Evolutionary conservation across 2,329 filamentous ascomycete species (phyloP).

Genomic region (Magnaporthales sp.): DNA sequence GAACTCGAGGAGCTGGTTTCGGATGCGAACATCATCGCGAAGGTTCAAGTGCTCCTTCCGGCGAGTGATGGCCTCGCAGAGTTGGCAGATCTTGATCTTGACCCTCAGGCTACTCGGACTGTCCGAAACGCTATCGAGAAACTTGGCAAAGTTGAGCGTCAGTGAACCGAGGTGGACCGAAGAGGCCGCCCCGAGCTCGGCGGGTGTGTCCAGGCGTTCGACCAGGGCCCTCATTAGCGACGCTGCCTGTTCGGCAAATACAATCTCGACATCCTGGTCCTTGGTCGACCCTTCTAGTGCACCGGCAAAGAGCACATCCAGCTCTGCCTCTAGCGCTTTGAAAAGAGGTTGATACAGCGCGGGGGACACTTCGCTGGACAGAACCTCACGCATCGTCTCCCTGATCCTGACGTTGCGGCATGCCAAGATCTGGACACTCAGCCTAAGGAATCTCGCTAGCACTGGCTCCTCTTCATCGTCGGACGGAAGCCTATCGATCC

Average conservation of each 20-base stretch:
- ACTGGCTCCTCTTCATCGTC: conserved; percentile 54
- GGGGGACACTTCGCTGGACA: conserved; percentile 56
- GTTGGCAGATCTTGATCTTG: conserved; percentile 61
- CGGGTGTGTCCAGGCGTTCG: conserved; percentile 53
- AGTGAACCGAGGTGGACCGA: conserved; percentile 56
- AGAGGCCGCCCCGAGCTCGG: conserved; percentile 52
- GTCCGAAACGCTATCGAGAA: conserved; percentile 50
- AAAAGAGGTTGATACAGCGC: conserved; percentile 55
- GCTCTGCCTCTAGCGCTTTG: conserved; percentile 54
- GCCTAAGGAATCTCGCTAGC: conserved; percentile 49
- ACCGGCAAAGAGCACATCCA: conserved; percentile 53
- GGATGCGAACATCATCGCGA: conserved; percentile 58
- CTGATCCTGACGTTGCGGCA: conserved; percentile 56
- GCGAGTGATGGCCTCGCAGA: conserved; percentile 56
- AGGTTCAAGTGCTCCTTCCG: conserved; percentile 61
- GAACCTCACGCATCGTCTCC: conserved; percentile 57
- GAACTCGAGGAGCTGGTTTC: conserved; percentile 60
- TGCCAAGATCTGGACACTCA: conserved; percentile 57
- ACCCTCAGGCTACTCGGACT: conserved; percentile 48
- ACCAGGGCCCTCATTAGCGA: conserved; percentile 55
- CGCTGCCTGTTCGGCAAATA: conserved; percentile 60
- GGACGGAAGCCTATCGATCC: conserved; percentile 54
- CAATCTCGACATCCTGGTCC: conserved; percentile 49
- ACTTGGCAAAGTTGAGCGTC: conserved; percentile 58
- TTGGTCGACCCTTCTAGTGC: conserved; percentile 38